These are phyloP conservation scores for Citrus inodora DNA, from an alignment of 345 rosid species.

Conservation along the genomic window DNA sequence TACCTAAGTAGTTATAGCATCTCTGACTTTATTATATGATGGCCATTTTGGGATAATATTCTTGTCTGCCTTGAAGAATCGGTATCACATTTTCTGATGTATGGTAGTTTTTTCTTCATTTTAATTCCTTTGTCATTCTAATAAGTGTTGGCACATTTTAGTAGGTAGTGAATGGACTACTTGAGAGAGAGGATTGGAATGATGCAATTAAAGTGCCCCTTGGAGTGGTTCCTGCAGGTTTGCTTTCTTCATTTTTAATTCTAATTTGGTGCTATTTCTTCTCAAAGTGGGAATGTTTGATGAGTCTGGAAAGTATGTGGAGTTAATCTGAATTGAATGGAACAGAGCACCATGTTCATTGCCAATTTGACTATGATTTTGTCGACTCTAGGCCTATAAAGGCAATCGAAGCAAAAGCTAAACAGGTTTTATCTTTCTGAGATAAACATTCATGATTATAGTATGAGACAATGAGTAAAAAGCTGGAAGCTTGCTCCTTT, in stretches of 20 bases:
- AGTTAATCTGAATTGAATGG: not conserved
- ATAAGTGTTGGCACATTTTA: constrained; percentile 33
- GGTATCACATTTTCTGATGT: not conserved
- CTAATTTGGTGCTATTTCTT: not conserved
- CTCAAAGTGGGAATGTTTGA: not conserved
- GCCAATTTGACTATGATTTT: not conserved
- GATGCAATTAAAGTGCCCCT: constrained; percentile 71
- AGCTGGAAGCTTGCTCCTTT: not conserved
- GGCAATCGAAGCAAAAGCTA: not conserved
- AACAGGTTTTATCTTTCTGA: not conserved
- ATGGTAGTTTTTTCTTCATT: not conserved
- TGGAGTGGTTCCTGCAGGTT: constrained; percentile 94
- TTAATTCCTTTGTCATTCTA: constrained; percentile 13
- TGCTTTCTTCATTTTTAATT: constrained; percentile 9
- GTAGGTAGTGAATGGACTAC: constrained; percentile 97
- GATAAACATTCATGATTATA: not conserved
- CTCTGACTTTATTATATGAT: not conserved
- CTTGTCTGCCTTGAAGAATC: not conserved
- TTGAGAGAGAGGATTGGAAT: constrained; percentile 87
- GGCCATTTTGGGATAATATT: not conserved
- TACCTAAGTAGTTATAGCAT: not conserved
- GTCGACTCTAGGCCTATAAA: not conserved
- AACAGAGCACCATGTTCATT: not conserved
- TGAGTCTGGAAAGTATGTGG: not conserved
- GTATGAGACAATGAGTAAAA: not conserved